These are phyloP conservation scores for Malassezia sp. DNA, from an alignment of 1,284 basidiomycete species.

Conservation along the genomic window DNA sequence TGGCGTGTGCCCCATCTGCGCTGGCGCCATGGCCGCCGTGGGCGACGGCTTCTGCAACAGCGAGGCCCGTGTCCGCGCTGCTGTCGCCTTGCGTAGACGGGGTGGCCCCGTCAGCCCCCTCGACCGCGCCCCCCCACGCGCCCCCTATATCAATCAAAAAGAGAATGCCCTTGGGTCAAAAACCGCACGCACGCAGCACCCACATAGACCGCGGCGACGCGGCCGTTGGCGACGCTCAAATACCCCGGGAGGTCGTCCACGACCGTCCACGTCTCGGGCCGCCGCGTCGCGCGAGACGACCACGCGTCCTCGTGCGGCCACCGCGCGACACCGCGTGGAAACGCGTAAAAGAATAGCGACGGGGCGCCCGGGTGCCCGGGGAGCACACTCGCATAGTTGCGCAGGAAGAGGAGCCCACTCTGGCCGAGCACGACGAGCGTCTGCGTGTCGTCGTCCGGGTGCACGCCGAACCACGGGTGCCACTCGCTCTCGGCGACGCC, in stretches of 20 bases:
- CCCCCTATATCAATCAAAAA: no score
- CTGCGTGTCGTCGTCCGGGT: slow-evolving; percentile 26
- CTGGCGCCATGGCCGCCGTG: no score
- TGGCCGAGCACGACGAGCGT: slow-evolving; percentile 32
- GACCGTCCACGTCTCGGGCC: neutral
- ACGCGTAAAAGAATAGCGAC: neutral
- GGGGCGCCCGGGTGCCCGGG: slow-evolving; percentile 10
- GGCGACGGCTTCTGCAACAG: no score
- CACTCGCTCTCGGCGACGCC: slow-evolving; percentile 21
- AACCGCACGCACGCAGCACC: no score
- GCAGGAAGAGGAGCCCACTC: slow-evolving; percentile 24
- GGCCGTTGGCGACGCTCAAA: slow-evolving; percentile 8
- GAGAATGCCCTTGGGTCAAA: no score
- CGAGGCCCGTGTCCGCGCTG: no score
- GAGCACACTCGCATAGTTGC: slow-evolving; percentile 26
- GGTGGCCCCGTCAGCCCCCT: no score
- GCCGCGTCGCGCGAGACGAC: neutral
- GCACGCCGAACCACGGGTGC: slow-evolving; percentile 30
- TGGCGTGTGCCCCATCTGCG: no score
- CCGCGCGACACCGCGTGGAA: slow-evolving; percentile 3
- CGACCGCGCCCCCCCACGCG: no score
- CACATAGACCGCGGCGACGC: slow-evolving; percentile 4
- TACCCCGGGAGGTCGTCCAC: slow-evolving; percentile 15
- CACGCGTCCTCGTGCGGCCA: slow-evolving; percentile 1
- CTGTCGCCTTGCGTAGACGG: no score